Conservation (phyloP, 495 filamentous ascomycete species). For the Aspergillus conjunctus region DNA sequence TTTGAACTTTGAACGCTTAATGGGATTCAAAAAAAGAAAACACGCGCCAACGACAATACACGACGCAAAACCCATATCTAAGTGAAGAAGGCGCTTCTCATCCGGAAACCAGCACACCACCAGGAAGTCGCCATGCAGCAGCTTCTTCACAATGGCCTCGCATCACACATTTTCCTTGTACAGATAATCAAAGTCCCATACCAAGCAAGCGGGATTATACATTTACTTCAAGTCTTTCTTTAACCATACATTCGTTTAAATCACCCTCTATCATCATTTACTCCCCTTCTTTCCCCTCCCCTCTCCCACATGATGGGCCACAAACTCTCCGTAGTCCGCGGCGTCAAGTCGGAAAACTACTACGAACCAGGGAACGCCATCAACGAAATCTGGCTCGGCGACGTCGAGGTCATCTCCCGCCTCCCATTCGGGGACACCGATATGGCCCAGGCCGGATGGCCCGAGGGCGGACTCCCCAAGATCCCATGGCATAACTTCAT, state of each 20-base stretch:
- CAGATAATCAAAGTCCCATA: neutral
- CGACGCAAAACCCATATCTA: too few relatives aligned
- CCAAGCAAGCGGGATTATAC: neutral
- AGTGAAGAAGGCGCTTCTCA: too few relatives aligned
- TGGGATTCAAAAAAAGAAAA: too few relatives aligned
- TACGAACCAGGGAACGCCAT: slow-evolving; percentile 41
- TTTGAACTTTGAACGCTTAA: too few relatives aligned
- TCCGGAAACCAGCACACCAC: too few relatives aligned
- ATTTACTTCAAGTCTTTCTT: neutral
- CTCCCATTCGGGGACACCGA: slow-evolving; percentile 43
- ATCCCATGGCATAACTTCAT: slow-evolving; percentile 48
- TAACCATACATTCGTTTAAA: neutral
- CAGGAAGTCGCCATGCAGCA: neutral
- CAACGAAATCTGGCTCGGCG: slow-evolving; percentile 43
- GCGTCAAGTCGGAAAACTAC: slow-evolving; percentile 38
- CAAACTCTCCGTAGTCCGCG: slow-evolving; percentile 36
- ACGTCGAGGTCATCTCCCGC: slow-evolving; percentile 41
- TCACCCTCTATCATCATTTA: neutral
- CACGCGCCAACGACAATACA: too few relatives aligned
- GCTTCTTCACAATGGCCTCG: neutral
- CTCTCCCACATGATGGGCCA: slow-evolving; percentile 31
- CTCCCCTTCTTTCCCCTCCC: neutral
- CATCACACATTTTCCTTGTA: neutral
- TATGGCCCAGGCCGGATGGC: slow-evolving; percentile 40
- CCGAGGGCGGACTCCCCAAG: slow-evolving; percentile 33